A percentile compares a stretch with the other conserved stretches of the same genome.
Conservation (phyloP, 352 stramenopile genomes). For the Phytophthora quininea region DNA sequence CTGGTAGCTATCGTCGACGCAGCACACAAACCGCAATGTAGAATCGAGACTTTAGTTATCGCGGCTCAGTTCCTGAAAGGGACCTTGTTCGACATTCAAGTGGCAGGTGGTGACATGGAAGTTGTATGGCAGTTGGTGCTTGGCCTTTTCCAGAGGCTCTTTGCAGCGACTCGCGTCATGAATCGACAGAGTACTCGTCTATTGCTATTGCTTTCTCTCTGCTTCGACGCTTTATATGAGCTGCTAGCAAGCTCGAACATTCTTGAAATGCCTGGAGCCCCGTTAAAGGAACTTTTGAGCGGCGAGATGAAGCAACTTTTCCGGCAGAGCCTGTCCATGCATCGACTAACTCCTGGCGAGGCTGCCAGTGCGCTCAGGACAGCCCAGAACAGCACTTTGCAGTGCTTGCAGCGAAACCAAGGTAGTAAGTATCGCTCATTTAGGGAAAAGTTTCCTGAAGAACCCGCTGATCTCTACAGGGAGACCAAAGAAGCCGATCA, state of each 20-base stretch:
- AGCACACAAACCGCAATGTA: slow-evolving; percentile 5
- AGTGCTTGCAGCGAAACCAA: slow-evolving; percentile 12
- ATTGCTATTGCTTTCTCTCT: slow-evolving; percentile 35
- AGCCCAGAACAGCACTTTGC: slow-evolving; percentile 16
- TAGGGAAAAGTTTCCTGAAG: slow-evolving; percentile 33
- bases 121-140: slow-evolving; percentile 51
- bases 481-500: slow-evolving; percentile 9
- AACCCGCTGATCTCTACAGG: slow-evolving; percentile 19
- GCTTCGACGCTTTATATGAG: slow-evolving; percentile 51
- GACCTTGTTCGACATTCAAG: slow-evolving; percentile 54
- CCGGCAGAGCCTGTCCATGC: slow-evolving; percentile 16
- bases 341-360: slow-evolving; percentile 26
- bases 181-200: slow-evolving; percentile 17
- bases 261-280: slow-evolving; percentile 9
- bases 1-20: slow-evolving; percentile 38
- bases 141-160: slow-evolving; percentile 48
- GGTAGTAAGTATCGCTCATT: slow-evolving; percentile 16
- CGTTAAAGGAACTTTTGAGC: slow-evolving; percentile 19
- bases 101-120: slow-evolving; percentile 40
- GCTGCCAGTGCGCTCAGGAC: slow-evolving; percentile 13
- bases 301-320: slow-evolving; percentile 31
- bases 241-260: slow-evolving; percentile 59
- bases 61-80: slow-evolving; percentile 47
- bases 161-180: slow-evolving; percentile 27
- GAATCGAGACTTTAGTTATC: slow-evolving; percentile 13